phyloP scores from a whole-genome alignment of 106 monocot genomes.

The Amphibolis antarctica region DNA sequence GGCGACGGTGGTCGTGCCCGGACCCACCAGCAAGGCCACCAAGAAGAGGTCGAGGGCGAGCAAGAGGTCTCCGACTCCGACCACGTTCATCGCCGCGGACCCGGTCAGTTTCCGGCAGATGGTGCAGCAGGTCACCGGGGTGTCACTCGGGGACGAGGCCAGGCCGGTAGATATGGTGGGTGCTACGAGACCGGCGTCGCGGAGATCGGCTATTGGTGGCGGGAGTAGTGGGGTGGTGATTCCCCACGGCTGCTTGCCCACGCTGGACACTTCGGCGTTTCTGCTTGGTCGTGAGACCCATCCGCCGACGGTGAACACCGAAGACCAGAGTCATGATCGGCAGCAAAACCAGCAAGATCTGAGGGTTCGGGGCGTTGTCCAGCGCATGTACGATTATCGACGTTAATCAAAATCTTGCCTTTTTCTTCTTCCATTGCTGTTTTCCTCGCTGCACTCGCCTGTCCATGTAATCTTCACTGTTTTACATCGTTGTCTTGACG shows the following conservation, averaged over 20 bases:
- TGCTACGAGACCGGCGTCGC: background rate
- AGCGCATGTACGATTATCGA: no score
- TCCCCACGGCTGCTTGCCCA: slow-evolving; percentile 4
- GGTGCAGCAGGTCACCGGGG: slow-evolving; percentile 71
- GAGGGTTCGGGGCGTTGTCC: no score
- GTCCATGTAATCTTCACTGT: no score
- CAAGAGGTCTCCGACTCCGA: slow-evolving; percentile 28
- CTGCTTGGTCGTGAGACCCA: background rate
- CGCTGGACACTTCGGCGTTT: slow-evolving; percentile 17
- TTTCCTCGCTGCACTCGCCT: no score
- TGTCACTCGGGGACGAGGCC: background rate
- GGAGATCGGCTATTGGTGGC: no score
- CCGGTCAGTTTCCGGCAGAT: slow-evolving; percentile 46
- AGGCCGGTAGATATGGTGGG: background rate
- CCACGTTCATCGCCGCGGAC: slow-evolving; percentile 57
- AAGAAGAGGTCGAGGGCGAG: slow-evolving; percentile 40
- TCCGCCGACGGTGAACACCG: background rate
- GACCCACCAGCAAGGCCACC: slow-evolving; percentile 9
- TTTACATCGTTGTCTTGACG: no score
- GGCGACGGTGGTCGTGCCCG: background rate
- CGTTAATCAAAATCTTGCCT: background rate
- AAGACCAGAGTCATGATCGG: background rate
- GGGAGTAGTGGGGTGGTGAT: slow-evolving; percentile 4
- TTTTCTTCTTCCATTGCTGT: no score
- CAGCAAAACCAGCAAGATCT: background rate